Percentiles rank a stretch among this genome's conserved stretches.
Evolutionary conservation across 495 filamentous ascomycete species (phyloP).

Genomic region (Penicilliopsis zonata): DNA sequence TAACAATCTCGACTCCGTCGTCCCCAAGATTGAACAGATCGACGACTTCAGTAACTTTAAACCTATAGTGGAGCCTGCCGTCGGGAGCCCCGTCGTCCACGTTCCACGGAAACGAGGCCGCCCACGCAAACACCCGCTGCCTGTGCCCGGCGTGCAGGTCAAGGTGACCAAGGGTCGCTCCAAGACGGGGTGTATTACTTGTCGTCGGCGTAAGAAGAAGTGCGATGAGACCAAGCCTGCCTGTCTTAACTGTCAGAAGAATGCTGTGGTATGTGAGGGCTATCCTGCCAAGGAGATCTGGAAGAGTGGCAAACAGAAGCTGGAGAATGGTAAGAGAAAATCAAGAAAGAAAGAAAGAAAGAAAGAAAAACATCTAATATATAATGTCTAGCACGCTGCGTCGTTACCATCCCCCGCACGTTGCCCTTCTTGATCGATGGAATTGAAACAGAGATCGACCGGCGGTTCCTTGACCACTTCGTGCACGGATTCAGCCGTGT

Average conservation of each 20-base stretch:
- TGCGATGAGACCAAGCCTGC: constrained; percentile 89
- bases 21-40: constrained; percentile 33
- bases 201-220: constrained; percentile 89
- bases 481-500: constrained; percentile 69
- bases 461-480: constrained; percentile 78
- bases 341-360: too few species aligned
- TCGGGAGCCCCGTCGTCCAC: constrained; percentile 24
- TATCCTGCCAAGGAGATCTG: constrained; percentile 84
- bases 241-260: constrained; percentile 86
- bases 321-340: constrained; percentile 63
- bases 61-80: constrained; percentile 12
- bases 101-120: constrained; percentile 55
- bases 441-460: constrained; percentile 75
- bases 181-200: constrained; percentile 90
- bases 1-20: constrained; percentile 11
- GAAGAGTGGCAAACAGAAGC: constrained; percentile 70
- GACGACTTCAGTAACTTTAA: constrained; percentile 31
- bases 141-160: constrained; percentile 37
- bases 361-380: too few species aligned
- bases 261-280: constrained; percentile 84
- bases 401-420: constrained; percentile 37
- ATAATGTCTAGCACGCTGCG: too few species aligned
- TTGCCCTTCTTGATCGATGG: constrained; percentile 74
- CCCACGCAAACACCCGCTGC: constrained; percentile 71
- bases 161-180: constrained; percentile 80